Conservation (phyloP, 176 grass and related monocot genomes). For the Eleusine indica region DNA sequence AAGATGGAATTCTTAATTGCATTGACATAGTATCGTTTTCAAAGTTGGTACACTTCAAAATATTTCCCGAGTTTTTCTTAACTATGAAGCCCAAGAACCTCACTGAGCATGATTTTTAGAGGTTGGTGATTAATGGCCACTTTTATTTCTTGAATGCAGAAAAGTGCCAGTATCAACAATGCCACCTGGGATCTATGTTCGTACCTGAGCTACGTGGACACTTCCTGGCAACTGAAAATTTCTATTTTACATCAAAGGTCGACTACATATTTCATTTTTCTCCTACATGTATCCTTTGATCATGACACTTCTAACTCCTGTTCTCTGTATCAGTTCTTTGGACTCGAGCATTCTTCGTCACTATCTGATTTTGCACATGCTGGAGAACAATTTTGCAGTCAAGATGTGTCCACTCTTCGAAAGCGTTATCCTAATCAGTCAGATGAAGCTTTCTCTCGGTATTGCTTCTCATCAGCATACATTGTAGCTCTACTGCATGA, state of each 20-base stretch:
- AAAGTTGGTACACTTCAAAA: not conserved
- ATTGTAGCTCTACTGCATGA: slow-evolving; percentile 86
- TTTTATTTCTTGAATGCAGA: slow-evolving; percentile 57
- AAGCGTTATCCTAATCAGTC: slow-evolving; percentile 55
- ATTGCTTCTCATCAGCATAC: slow-evolving; percentile 96
- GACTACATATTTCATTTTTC: not conserved
- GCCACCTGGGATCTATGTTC: slow-evolving; percentile 71
- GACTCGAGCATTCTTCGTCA: slow-evolving; percentile 61
- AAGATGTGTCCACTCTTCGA: slow-evolving; percentile 66
- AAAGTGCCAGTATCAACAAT: slow-evolving; percentile 66
- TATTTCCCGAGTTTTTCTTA: not conserved
- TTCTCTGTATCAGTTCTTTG: slow-evolving; percentile 67
- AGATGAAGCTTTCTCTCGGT: slow-evolving; percentile 74
- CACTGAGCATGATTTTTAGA: slow-evolving; percentile 3
- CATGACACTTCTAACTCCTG: slow-evolving; percentile 12
- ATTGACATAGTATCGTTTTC: not conserved
- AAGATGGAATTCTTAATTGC: slow-evolving; percentile 8
- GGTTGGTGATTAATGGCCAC: not conserved
- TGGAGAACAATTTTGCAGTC: slow-evolving; percentile 78
- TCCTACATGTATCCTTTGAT: not conserved
- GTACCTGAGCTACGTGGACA: slow-evolving; percentile 82
- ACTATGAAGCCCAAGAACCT: not conserved
- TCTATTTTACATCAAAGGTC: slow-evolving; percentile 94
- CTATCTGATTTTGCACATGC: slow-evolving; percentile 67
- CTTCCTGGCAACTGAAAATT: slow-evolving; percentile 98